Conservation (phyloP, 352 stramenopile genomes). For the Phytophthora fragariae region DNA sequence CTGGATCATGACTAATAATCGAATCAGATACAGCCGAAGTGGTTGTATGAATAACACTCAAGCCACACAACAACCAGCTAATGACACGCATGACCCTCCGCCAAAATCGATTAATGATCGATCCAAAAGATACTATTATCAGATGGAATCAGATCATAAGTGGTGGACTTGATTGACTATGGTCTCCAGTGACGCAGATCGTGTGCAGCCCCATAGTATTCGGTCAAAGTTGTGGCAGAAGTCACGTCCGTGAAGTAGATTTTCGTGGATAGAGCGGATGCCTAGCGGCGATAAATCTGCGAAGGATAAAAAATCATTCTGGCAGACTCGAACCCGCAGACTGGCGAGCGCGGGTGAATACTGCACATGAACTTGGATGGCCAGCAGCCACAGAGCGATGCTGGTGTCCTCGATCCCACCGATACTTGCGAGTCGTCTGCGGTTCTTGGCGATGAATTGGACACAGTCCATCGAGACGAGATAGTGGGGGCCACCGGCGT, state of each 20-base stretch:
- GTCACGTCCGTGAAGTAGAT: constrained; percentile 1
- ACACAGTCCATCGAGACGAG: constrained; percentile 57
- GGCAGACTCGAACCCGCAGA: background rate
- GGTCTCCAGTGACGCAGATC: background rate
- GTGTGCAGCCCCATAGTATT: background rate
- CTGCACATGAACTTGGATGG: constrained; percentile 53
- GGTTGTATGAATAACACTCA: background rate
- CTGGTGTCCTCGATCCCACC: constrained; percentile 61
- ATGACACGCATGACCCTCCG: constrained; percentile 1
- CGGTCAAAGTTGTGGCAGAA: constrained; percentile 13
- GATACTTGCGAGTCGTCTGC: constrained; percentile 32
- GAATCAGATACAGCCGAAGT: background rate
- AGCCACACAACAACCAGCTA: background rate
- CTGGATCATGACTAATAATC: no score
- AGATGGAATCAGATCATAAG: constrained; percentile 1
- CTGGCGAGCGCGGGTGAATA: constrained; percentile 2
- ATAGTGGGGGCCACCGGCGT: constrained; percentile 49
- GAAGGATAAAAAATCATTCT: constrained; percentile 10
- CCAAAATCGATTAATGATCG: background rate
- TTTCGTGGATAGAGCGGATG: constrained; percentile 15
- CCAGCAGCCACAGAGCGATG: constrained; percentile 61
- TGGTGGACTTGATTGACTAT: background rate
- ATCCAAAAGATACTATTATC: constrained; percentile 2
- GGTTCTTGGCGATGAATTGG: constrained; percentile 49
- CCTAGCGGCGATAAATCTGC: constrained; percentile 19